Evolutionary conservation across 75 land plant species (phyloP), one percentile per base, ranked within the genome.

Genomic region (Larix kaempferi): DNA sequence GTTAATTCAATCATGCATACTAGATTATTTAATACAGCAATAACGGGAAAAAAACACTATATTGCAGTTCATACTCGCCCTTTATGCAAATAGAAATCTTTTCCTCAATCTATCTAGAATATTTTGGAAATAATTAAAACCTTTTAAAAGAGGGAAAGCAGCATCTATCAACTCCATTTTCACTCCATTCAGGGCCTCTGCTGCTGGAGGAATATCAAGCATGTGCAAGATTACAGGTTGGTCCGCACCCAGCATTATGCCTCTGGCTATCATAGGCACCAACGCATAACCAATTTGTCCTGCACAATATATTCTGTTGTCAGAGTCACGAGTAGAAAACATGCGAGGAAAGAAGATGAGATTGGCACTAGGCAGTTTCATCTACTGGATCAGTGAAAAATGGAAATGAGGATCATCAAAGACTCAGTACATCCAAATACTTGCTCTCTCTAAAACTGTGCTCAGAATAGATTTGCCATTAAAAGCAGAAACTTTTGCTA

Each of bases 201-300:
- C 90, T 75, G 91, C 94, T 56, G 94, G 89, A 29, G 93, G 88
- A 80, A 97, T 92, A 80, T 95, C 99, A 74, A 97, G 93, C 95
- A 97, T 91, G 84, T 97, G 99, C 76, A 97, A 62, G 39, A 97
- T 92, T 22, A 97, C 94, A 26, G 98, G 99, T 82, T 97, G 98
- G 69, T 92, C 92, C 57, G 91, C 37, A 22, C 99, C 99, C 64
- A 97, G 56, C 99, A 94, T 94, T 21, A 89, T 73, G 17, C 99
- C 98, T 60, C 98, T 88, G 6, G 99, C 99, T 78, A 97, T 89
- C 98, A 97, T 94, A 4, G 99, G 98, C 13, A 95, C 96, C 69
- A 97, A 89, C 19, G 99, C 98, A 88, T 97, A 97, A 4, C 98
- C 98, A n/a, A 97, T 97, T 95, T 97, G 99, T 22, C 99, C 98